Evolutionary conservation across 306 rosid species (phyloP), one percentile per base, ranked within the genome.

Genomic region (Casuarina cunninghamiana): DNA sequence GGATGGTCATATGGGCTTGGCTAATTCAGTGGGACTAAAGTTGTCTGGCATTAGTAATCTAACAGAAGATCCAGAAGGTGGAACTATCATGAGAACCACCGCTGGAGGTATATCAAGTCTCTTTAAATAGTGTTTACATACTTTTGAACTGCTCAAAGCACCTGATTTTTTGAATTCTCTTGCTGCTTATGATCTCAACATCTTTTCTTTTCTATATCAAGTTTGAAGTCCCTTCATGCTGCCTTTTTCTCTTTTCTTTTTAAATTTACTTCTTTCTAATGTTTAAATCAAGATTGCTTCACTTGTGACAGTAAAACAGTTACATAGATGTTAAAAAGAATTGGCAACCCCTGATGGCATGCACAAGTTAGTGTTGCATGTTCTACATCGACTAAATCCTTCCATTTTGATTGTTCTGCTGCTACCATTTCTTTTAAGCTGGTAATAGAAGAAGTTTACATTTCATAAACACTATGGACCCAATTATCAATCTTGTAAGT

Each of bases 1-100:
- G 78, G 98, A 94, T 85, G 94, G 96, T 21, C 98, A 94, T 75
- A 90, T 84, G 94, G 91, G 94, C 78, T 85, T 92, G 85, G 98
- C 90, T 72, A 94, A 94, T 81, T 85, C 96, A 45, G 79, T 84
- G 76, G 84, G 96, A 35, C 88, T 90, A 38, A 85, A 73, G 82
- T 76, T 90, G 88, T 91, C 93, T 57, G 91, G 96, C 44, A 76
- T 94, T 71, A 84, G 86, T 49, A 86, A 81, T 26, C 81, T 74
- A 62, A 84, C 91, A 12, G 83, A 84, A 77, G 89, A 86, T 85
- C 96, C 97, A 63, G 77, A 80, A 48, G 97, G 97, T 53, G 98
- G 97, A 78, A 89, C 87, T 38, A 87, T 94, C 65, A 44, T 84
- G 88, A 90, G 84, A 88, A 84, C 86, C 68, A 26, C 74, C 7